Evolutionary conservation across 2,329 filamentous ascomycete species (phyloP), one percentile per base, ranked within the genome.

Genomic region (Bipolaris oryzae): DNA sequence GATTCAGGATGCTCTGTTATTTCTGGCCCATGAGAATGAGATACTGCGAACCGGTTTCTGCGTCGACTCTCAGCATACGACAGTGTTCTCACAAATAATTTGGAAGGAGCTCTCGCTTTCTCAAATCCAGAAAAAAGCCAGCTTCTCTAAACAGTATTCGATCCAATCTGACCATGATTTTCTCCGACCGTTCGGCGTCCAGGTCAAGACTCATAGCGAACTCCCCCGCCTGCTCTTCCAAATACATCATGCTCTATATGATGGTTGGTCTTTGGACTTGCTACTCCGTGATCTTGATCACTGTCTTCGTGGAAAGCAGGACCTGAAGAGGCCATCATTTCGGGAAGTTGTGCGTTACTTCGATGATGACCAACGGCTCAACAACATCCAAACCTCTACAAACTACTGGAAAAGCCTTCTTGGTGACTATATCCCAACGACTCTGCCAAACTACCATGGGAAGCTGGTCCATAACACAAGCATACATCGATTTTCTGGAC

Each of bases 251-350:
- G 87, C 91, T 0, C 73, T 96, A 1, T 97, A 96, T 69, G 93
- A 97, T 74, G 93, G 92, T n/a, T 97, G 93, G 93, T 93, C 92
- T 0, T 83, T 92, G 69, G 89, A 96, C 49, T 79, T 94, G 28
- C 75, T 96, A 0, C 70, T 91, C 13, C 78, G 82, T 23, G 91
- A 96, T 71, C 77, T 96, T 4, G 80, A 83, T 3, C 68, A 67
- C 0, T 62, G 89, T 1, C 67, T 89, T 69, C 55, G 62, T 16
- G 72, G 71, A 7, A 51, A 67, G 2, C n/a, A 64, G 1, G 35
- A 70, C 13, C 62, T 59, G 0, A 39, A 64, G 1, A 80, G 87
- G 25, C 84, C 86, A 0, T 81, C 86, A 23, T 96, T 91, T 64
- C 77, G 80, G 0, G 69, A 82, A 0, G 76, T 96, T n/a, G 78